These are phyloP conservation scores for Leccinum subatratum DNA, from an alignment of 1,284 basidiomycete species.

Conservation along the genomic window DNA sequence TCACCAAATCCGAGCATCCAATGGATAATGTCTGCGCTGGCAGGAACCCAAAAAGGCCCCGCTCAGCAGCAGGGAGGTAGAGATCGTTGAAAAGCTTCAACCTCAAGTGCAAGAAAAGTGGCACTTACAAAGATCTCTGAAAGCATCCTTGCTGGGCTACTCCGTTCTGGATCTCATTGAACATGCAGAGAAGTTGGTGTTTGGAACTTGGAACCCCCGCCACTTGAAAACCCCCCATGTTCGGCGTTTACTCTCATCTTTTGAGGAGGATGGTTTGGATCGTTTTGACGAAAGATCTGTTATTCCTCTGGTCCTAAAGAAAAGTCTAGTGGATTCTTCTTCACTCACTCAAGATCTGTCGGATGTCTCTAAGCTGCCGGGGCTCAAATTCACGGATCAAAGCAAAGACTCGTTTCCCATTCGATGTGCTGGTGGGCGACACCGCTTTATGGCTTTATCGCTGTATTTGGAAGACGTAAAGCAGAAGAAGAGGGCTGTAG, in stretches of 20 bases:
- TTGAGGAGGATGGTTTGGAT: slow-evolving; percentile 4
- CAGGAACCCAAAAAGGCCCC: too few species aligned
- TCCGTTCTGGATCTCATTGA: not conserved
- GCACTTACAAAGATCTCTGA: not conserved
- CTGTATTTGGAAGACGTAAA: not conserved
- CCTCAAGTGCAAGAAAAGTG: not conserved
- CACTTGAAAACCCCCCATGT: not conserved
- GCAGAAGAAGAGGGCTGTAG: not conserved
- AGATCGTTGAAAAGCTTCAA: not conserved
- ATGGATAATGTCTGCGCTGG: too few species aligned
- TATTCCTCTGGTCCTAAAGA: slow-evolving; percentile 5
- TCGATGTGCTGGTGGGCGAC: slow-evolving; percentile 11
- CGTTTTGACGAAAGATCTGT: slow-evolving; percentile 7
- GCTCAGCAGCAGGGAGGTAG: not conserved
- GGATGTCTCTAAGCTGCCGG: not conserved
- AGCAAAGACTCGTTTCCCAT: not conserved
- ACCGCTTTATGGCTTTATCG: slow-evolving; percentile 3
- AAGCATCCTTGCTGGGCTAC: not conserved
- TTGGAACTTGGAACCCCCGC: slow-evolving; percentile 2
- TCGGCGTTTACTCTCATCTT: not conserved
- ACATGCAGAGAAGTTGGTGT: not conserved
- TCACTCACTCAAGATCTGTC: not conserved
- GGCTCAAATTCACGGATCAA: not conserved
- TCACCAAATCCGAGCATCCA: too few species aligned
- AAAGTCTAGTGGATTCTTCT: not conserved